Evolutionary conservation across 169 alveolate genomes (phyloP).

Genomic region (Cryptosporidium sp.): DNA sequence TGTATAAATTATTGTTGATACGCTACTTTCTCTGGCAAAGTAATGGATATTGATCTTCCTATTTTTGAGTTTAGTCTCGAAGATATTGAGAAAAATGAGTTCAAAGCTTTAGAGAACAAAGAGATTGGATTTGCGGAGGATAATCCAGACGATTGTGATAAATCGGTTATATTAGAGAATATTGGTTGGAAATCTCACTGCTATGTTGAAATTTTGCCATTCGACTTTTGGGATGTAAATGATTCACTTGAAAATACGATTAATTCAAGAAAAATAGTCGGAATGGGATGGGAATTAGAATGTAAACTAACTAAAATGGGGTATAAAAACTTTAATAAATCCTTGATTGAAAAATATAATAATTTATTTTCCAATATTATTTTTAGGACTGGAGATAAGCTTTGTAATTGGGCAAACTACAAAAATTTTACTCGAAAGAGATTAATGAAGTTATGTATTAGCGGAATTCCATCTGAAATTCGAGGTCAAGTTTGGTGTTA

Average conservation of each 20-base stretch:
- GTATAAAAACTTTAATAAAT: background rate
- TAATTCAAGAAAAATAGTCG: background rate
- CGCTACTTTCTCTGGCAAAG: background rate
- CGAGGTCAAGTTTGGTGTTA: constrained; percentile 68
- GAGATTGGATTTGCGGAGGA: background rate
- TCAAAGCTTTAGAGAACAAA: background rate
- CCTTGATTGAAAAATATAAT: background rate
- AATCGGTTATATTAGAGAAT: background rate
- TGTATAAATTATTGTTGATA: background rate
- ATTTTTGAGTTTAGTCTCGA: background rate
- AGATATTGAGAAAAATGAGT: background rate
- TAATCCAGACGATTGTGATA: constrained; percentile 23
- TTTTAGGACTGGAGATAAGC: background rate
- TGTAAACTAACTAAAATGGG: background rate
- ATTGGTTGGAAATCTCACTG: background rate
- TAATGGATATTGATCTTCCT: background rate
- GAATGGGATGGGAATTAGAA: constrained; percentile 13
- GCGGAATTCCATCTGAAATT: constrained; percentile 53
- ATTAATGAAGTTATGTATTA: constrained; percentile 29
- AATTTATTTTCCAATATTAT: background rate
- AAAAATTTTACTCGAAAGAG: background rate
- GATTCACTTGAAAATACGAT: background rate
- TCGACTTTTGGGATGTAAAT: constrained; percentile 9
- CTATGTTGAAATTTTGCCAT: constrained; percentile 31
- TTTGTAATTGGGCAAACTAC: constrained; percentile 39